Base-by-base conservation (phyloP, 495 filamentous ascomycete species). In the Aspergillus sclerotiicarbonarius region DNA sequence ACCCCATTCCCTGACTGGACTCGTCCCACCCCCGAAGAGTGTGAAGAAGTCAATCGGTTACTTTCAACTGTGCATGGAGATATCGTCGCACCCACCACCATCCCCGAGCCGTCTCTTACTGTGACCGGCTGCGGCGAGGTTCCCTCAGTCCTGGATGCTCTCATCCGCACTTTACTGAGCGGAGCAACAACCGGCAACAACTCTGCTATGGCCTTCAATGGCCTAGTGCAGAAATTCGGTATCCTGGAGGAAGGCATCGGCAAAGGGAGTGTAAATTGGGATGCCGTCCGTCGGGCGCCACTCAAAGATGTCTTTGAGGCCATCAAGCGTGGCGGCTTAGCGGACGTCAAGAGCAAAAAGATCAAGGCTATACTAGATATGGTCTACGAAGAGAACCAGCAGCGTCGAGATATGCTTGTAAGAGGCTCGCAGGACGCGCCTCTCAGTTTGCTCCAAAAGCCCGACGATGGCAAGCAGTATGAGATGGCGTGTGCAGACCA, bases 111-210 rank as follows among this genome's bases (percentile, higher is more conserved):
- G 0, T 91, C 90, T n/a, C 72, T 90, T 2, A 87, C 87, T 3
- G 82, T 91, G 13, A 84, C 92, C 16, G 93, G 92, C 2, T 98
- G 94, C 62, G 94, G 94, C 13, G 92, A 98, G 69, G 94, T 97
- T 0, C 93, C 93, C 0, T 93, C 87, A 18, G 85, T 97, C 0
- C 79, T 98, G 0, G 94, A 98, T 66, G 94, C 92, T 0, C 75
- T 98, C 0, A 82, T 96, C 20, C 82, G 92, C 21, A 96, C 92
- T 0, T 67, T 87, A 5, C 80, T 96, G 21, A 95, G 90, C 67
- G 89, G 88, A 0, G 84, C 87, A 7, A 94, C 90, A 0, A 84
- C 82, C 0, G 80, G 83, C 53, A 81, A 66, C 6, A 89, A 90
- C 56, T 83, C 89, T 5, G 80, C 85, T 56, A 74, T 69, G 39